phyloP scores from a whole-genome alignment of 2,329 filamentous ascomycete genomes.

The Diaporthe amygdali region DNA sequence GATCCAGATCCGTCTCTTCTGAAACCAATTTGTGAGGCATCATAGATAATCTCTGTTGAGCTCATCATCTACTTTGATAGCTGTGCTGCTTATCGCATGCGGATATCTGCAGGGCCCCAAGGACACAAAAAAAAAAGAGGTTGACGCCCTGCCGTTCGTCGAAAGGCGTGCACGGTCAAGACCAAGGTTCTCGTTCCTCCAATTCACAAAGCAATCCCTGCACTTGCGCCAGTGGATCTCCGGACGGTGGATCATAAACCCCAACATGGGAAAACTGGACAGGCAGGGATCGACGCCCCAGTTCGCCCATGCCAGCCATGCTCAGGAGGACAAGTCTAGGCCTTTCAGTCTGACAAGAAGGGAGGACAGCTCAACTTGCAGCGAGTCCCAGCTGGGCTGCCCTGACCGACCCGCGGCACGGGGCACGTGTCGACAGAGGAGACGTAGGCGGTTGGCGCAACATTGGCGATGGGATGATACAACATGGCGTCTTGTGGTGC shows the following conservation, averaged over 20 bases:
- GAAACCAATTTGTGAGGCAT: background rate
- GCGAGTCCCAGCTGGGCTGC: background rate
- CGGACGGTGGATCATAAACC: background rate
- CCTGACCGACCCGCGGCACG: background rate
- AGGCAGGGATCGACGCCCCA: conserved; percentile 1
- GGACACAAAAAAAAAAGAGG: background rate
- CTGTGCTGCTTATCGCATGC: background rate
- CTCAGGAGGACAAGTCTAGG: conserved; percentile 1
- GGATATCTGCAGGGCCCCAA: background rate
- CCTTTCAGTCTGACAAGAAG: background rate
- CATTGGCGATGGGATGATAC: background rate
- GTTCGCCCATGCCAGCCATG: background rate
- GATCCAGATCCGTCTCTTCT: background rate
- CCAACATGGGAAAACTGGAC: background rate
- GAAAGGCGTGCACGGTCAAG: conserved; percentile 14
- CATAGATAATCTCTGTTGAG: background rate
- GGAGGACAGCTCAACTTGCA: background rate
- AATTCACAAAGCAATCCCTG: conserved; percentile 14
- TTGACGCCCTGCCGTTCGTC: background rate
- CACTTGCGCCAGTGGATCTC: background rate
- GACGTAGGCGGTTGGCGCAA: background rate
- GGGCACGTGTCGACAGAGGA: background rate
- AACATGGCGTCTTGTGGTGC: background rate
- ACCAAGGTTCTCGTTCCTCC: conserved; percentile 9
- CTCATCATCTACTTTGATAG: background rate